These are phyloP conservation scores for Floccularia luteovirens DNA, from an alignment of 768 basidiomycete genomes.

Conservation along the genomic window DNA sequence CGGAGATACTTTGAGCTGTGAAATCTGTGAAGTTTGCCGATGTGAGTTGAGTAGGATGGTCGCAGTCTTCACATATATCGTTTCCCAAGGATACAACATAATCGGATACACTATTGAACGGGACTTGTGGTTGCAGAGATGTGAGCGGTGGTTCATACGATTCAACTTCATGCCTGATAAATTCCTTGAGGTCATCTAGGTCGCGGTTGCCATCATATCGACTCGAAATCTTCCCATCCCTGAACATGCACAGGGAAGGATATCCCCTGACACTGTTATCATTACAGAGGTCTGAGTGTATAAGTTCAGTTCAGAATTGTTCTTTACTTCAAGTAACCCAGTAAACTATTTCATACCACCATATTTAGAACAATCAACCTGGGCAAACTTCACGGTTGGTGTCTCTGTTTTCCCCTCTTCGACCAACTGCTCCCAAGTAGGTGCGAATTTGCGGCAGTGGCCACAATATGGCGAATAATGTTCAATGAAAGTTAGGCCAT, in stretches of 20 bases:
- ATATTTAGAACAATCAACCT: slow-evolving; percentile 72
- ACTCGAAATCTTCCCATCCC: slow-evolving; percentile 54
- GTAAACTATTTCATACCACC: slow-evolving; percentile 47
- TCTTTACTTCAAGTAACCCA: background rate
- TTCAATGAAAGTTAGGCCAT: slow-evolving; percentile 78
- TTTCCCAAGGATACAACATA: no score
- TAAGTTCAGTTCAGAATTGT: background rate
- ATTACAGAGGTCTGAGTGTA: slow-evolving; percentile 63
- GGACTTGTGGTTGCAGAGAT: no score
- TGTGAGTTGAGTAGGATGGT: slow-evolving; percentile 29
- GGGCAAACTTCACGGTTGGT: slow-evolving; percentile 59
- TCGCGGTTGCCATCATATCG: slow-evolving; percentile 48
- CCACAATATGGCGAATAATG: slow-evolving; percentile 82
- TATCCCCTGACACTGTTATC: slow-evolving; percentile 64
- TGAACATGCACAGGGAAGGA: slow-evolving; percentile 70
- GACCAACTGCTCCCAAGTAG: slow-evolving; percentile 74
- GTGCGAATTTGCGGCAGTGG: slow-evolving; percentile 74
- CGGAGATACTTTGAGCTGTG: slow-evolving; percentile 57
- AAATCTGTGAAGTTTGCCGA: slow-evolving; percentile 52
- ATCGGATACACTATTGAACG: no score
- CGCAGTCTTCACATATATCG: no score
- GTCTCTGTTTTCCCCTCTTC: slow-evolving; percentile 38
- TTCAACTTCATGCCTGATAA: no score
- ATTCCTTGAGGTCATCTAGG: slow-evolving; percentile 45
- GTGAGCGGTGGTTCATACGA: no score